Evolutionary conservation across 192 early-diverging fungal genomes (phyloP).

Genomic region (Diversispora eburnea): DNA sequence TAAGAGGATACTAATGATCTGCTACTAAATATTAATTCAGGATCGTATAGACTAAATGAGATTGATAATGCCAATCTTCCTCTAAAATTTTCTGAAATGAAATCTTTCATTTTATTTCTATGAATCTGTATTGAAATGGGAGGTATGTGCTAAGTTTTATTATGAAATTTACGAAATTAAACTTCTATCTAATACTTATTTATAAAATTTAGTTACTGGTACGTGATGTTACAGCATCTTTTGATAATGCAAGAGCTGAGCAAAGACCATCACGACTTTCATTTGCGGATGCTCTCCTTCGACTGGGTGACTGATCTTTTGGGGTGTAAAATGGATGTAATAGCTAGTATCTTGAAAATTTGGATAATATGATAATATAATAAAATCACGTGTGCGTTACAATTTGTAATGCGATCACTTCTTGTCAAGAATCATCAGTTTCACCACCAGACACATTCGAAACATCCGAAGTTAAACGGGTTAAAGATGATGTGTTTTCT

Average conservation of each 20-base stretch:
- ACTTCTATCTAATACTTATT: conserved; percentile 25
- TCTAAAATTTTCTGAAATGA: conserved; percentile 32
- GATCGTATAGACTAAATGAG: conserved; percentile 28
- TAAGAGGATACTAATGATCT: conserved; percentile 25
- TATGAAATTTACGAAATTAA: conserved; percentile 28
- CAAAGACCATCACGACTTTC: conserved; percentile 27
- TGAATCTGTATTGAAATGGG: conserved; percentile 31
- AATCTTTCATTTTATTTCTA: conserved; percentile 30
- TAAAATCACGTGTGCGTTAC: too few species aligned
- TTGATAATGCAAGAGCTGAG: conserved; percentile 29
- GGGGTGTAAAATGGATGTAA: conserved; percentile 20
- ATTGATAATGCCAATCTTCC: conserved; percentile 30
- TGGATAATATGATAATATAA: too few species aligned
- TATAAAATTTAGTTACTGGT: conserved; percentile 34
- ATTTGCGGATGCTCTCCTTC: conserved; percentile 14
- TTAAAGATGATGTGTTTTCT: too few species aligned
- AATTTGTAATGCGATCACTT: too few species aligned
- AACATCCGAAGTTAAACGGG: too few species aligned
- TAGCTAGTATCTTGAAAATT: too few species aligned
- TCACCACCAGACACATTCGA: too few species aligned
- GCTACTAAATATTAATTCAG: conserved; percentile 33
- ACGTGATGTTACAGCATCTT: conserved; percentile 30
- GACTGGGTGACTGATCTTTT: conserved; percentile 17
- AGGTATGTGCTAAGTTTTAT: conserved; percentile 27
- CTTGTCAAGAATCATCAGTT: too few species aligned